These are phyloP conservation scores for Capronia coronata DNA, from an alignment of 2,329 filamentous ascomycete genomes.

Conservation along the genomic window DNA sequence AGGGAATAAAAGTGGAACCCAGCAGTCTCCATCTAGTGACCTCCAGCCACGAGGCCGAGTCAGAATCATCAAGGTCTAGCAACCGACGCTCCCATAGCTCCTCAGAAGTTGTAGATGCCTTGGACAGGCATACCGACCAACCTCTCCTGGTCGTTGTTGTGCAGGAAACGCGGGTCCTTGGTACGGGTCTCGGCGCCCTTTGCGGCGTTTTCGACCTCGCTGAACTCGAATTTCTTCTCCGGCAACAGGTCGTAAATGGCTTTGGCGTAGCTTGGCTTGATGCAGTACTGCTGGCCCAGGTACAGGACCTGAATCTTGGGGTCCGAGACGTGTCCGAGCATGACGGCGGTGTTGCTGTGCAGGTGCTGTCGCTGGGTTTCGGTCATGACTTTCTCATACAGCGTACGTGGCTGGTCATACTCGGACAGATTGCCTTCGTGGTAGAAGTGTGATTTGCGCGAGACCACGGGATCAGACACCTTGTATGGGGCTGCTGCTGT, in stretches of 20 bases:
- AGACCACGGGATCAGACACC: slow-evolving; percentile 46
- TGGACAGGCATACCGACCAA: slow-evolving; percentile 8
- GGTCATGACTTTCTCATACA: slow-evolving; percentile 47
- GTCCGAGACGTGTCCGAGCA: slow-evolving; percentile 41
- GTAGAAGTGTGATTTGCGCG: slow-evolving; percentile 50
- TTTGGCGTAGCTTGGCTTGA: slow-evolving; percentile 43
- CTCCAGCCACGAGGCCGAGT: too few species aligned
- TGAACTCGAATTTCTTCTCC: slow-evolving; percentile 41
- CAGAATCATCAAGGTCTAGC: too few species aligned
- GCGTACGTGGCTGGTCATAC: slow-evolving; percentile 47
- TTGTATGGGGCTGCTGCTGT: slow-evolving; percentile 46
- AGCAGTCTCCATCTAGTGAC: too few species aligned
- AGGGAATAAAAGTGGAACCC: too few species aligned
- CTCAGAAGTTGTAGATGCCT: slow-evolving; percentile 8
- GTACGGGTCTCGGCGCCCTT: slow-evolving; percentile 38
- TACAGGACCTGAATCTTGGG: slow-evolving; percentile 47
- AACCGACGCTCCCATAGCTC: too few species aligned
- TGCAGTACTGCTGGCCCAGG: slow-evolving; percentile 48
- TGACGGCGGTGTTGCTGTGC: slow-evolving; percentile 45
- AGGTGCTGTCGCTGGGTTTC: slow-evolving; percentile 41
- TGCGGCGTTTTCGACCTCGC: slow-evolving; percentile 41
- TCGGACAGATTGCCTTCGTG: slow-evolving; percentile 50
- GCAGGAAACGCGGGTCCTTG: slow-evolving; percentile 16
- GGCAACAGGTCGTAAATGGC: slow-evolving; percentile 44
- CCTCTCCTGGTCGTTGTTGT: slow-evolving; percentile 9